Percentiles rank a stretch among this genome's conserved stretches.
Evolutionary conservation across 2,329 filamentous ascomycete species (phyloP).

Genomic region (Tolypocladium sp.): DNA sequence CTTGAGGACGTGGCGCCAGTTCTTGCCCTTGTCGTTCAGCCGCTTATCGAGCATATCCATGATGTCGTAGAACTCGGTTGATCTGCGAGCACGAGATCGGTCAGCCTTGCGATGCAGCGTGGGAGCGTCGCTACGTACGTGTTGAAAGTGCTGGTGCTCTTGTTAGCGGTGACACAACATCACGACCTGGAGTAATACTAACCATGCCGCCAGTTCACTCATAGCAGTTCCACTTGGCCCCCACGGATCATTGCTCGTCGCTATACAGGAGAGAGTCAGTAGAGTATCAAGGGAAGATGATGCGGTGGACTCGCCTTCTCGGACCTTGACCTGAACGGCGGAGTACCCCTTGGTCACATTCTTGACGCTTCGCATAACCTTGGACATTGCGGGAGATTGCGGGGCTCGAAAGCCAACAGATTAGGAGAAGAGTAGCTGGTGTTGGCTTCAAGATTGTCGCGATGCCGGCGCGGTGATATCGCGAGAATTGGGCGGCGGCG

Average conservation of each 20-base stretch:
- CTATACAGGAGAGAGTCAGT: constrained; percentile 35
- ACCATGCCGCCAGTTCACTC: too few species aligned
- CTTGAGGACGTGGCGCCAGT: constrained; percentile 97
- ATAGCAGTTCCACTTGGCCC: too few species aligned
- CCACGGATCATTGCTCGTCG: constrained; percentile 98
- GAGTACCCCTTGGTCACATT: constrained; percentile 99
- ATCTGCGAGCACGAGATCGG: constrained; percentile 41
- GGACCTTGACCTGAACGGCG: constrained; percentile 91
- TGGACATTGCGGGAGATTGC: constrained; percentile 62
- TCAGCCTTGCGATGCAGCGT: not conserved
- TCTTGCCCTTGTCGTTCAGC: constrained; percentile 98
- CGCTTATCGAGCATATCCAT: constrained; percentile 99
- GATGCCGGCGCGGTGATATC: not conserved
- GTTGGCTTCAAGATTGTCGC: not conserved
- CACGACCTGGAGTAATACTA: not conserved
- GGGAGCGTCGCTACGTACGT: constrained; percentile 57
- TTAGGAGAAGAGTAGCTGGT: not conserved
- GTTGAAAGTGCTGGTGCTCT: constrained; percentile 68
- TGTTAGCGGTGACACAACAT: not conserved
- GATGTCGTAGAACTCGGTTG: constrained; percentile 97
- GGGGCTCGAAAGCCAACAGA: constrained; percentile 1
- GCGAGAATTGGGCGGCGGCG: not conserved
- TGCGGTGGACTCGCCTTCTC: constrained; percentile 63
- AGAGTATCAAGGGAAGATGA: not conserved
- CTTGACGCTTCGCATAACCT: constrained; percentile 94